These are phyloP conservation scores for Blastobotrys indianensis DNA, from an alignment of 1,139 yeast species.

Conservation along the genomic window DNA sequence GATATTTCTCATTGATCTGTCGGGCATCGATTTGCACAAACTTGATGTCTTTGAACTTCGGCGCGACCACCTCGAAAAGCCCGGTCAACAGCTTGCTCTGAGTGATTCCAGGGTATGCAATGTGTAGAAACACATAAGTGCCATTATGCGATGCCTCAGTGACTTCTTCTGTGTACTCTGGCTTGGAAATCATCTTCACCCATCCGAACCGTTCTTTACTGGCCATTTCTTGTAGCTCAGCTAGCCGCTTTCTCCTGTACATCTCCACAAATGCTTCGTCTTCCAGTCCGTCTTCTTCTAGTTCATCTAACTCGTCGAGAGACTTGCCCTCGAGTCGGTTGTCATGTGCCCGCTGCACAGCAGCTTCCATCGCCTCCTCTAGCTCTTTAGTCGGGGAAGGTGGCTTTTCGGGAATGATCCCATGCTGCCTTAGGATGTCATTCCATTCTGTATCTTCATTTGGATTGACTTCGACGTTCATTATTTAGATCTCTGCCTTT, in stretches of 20 bases:
- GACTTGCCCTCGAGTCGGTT: constrained; percentile 69
- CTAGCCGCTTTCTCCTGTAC: constrained; percentile 71
- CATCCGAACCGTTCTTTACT: constrained; percentile 66
- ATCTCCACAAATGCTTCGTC: constrained; percentile 68
- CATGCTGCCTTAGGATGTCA: constrained; percentile 83
- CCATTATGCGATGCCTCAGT: constrained; percentile 62
- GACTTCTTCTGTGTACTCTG: constrained; percentile 80
- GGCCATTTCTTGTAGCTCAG: constrained; percentile 59
- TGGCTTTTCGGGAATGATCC: constrained; percentile 86
- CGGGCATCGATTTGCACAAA: constrained; percentile 85
- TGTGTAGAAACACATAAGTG: constrained; percentile 65
- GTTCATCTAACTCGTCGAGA: constrained; percentile 70
- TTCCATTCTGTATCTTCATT: constrained; percentile 98
- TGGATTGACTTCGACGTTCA: constrained; percentile 89
- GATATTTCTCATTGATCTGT: constrained; percentile 88
- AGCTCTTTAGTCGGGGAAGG: constrained; percentile 83
- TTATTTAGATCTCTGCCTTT: constrained; percentile 12
- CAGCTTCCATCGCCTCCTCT: constrained; percentile 84
- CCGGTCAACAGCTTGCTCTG: constrained; percentile 69
- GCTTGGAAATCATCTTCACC: constrained; percentile 71
- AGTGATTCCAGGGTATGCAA: constrained; percentile 60
- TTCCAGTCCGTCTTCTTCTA: constrained; percentile 65
- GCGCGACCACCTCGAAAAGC: constrained; percentile 40
- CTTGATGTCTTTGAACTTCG: constrained; percentile 56
- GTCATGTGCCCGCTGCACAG: constrained; percentile 67